Conservation (phyloP, 495 filamentous ascomycete genomes). For the Podospora appendiculata region DNA sequence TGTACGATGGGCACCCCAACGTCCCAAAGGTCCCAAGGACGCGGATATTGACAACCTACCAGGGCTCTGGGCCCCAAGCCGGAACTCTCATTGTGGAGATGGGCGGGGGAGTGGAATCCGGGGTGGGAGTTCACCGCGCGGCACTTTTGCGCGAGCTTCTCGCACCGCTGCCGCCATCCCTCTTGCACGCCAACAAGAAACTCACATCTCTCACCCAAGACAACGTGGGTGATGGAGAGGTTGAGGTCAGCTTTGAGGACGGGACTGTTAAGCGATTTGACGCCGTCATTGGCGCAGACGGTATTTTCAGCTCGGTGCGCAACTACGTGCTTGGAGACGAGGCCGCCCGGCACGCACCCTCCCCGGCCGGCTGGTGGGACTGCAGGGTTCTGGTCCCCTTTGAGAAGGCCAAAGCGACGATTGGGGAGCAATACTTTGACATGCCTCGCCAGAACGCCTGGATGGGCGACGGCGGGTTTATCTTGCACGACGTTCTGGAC, state of each 20-base stretch:
- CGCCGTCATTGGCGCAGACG: constrained; percentile 21
- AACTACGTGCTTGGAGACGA: constrained; percentile 5
- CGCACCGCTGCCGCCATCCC: neutral
- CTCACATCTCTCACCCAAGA: neutral
- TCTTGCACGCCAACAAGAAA: neutral
- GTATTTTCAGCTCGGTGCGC: constrained; percentile 16
- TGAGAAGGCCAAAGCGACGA: constrained; percentile 6
- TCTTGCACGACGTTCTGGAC: constrained; percentile 8
- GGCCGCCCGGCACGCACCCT: neutral
- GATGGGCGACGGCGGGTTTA: constrained; percentile 12
- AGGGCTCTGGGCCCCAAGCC: neutral
- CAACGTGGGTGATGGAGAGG: neutral
- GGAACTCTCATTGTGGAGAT: constrained; percentile 1
- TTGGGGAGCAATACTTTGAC: constrained; percentile 9
- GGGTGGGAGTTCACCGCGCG: neutral
- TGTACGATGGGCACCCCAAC: no score
- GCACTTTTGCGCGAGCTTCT: neutral
- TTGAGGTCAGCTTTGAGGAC: constrained; percentile 9
- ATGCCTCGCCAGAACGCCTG: constrained; percentile 12
- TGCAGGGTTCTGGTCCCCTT: constrained; percentile 7
- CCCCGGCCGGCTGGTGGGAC: constrained; percentile 13
- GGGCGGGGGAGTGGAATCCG: neutral
- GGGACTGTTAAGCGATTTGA: constrained; percentile 9
- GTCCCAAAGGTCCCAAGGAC: no score
- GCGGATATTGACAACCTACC: no score